Evolutionary conservation across 148 eudicot genomes (phyloP).

Genomic region (Camellia granthamiana): DNA sequence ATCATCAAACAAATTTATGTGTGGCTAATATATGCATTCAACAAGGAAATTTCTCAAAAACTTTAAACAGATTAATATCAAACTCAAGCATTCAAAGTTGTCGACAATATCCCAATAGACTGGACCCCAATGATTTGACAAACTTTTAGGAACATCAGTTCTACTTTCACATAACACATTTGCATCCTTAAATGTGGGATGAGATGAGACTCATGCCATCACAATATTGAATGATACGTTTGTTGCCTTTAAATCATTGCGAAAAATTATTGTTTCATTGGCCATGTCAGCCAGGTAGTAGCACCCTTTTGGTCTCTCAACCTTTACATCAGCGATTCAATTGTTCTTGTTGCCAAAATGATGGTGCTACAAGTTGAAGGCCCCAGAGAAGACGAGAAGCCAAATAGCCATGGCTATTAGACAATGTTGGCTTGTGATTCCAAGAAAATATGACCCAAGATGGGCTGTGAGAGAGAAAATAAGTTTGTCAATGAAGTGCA

Average conservation of each 20-base stretch:
- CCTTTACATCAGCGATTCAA: not conserved
- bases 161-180: not conserved
- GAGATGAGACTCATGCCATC: not conserved
- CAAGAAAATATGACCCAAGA: not conserved
- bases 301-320: not conserved
- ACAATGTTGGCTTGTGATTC: not conserved
- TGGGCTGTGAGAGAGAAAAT: not conserved
- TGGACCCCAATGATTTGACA: not conserved
- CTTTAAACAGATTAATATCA: not conserved
- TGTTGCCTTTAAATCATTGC: not conserved
- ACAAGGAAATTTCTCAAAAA: not conserved
- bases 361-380: not conserved
- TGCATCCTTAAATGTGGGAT: not conserved
- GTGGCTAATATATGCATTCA: not conserved
- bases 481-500: not conserved
- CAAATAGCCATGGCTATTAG: not conserved
- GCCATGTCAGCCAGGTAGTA: not conserved
- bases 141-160: not conserved
- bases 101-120: not conserved
- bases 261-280: not conserved
- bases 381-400: not conserved
- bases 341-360: not conserved
- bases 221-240: not conserved
- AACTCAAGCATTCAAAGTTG: not conserved
- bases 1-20: slow-evolving; percentile 2